Evolutionary conservation across 2,329 filamentous ascomycete genomes (phyloP), one percentile per base, ranked within the genome.

Genomic region (Aspergillus niger): DNA sequence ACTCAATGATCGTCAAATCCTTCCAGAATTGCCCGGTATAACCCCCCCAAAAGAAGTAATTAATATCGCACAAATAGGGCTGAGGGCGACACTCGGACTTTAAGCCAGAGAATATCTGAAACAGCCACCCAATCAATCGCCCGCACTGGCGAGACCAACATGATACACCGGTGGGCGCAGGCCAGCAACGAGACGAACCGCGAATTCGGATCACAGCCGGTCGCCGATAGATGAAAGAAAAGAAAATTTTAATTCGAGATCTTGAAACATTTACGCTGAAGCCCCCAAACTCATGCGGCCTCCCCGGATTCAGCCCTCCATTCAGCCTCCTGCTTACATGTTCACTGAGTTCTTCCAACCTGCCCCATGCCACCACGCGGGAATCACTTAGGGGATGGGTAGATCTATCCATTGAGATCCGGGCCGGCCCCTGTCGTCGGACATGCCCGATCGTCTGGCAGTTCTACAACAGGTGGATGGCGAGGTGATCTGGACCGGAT

Each of bases 161-260:
- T 44, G 41, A 44, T 44, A 44, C 41, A 20, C 8, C 20, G 6
- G 41, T 11, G 41, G 32, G 20, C 41, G 20, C 17, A 22, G 41
- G 10, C 10, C 38, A 17, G 20, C n/a, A 20, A 44, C 20, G 15
- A 30, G 43, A 43, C 52, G 38, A 22, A 32, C 38, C 24, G 26
- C 24, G 13, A 5, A 38, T n/a, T 55, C 53, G 53, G 53, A 36
- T 47, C 17, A 2, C 26, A 30, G 39, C 52, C 53, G 53, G 53
- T 55, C 39, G 5, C 53, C 53, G 53, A 55, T 55, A 44, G n/a
- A 55, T 55, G 53, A 55, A 53, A 39, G n/a, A 15, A 36, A 36
- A 36, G 5, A 36, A 44, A 13, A 13, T 30, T 30, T 28, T 3
- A 26, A 26, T 15, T 5, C 26, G 41, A n/a, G 51, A n/a, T 30